Evolutionary conservation across 2,329 filamentous ascomycete species (phyloP).

Genomic region (Apiospora kogelbergensis): DNA sequence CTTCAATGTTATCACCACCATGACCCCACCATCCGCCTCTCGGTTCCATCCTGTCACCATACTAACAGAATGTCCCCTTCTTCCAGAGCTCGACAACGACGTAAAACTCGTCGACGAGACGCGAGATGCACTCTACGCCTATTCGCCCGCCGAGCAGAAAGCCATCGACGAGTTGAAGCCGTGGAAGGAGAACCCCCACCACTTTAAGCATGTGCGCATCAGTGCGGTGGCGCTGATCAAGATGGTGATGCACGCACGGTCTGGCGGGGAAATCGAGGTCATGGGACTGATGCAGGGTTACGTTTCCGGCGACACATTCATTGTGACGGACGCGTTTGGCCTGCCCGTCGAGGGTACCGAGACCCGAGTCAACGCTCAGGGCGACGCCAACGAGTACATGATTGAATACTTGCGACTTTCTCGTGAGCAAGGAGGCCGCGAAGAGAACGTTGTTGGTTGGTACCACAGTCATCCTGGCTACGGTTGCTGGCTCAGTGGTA

Average conservation of each 20-base stretch:
- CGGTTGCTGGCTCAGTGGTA: constrained; percentile 95
- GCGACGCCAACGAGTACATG: constrained; percentile 96
- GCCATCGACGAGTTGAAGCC: constrained; percentile 63
- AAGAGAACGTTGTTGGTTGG: constrained; percentile 96
- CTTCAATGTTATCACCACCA: background rate
- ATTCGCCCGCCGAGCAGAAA: constrained; percentile 69
- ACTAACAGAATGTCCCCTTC: constrained; percentile 15
- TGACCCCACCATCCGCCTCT: constrained; percentile 9
- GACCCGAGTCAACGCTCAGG: constrained; percentile 93
- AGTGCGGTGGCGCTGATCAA: constrained; percentile 92
- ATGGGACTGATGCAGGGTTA: constrained; percentile 99
- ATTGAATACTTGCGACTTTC: constrained; percentile 78
- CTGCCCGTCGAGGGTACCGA: constrained; percentile 98
- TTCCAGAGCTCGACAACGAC: constrained; percentile 81
- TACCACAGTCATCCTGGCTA: constrained; percentile 98
- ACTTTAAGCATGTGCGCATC: constrained; percentile 94
- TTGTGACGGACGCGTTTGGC: constrained; percentile 92
- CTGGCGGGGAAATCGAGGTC: constrained; percentile 86
- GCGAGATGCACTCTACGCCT: constrained; percentile 89
- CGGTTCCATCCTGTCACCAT: background rate
- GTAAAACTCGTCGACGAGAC: constrained; percentile 80
- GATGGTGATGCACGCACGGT: constrained; percentile 99
- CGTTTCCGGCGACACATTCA: constrained; percentile 78
- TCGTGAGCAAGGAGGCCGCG: constrained; percentile 68
- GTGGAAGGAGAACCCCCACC: constrained; percentile 76